These are phyloP conservation scores for Talaromyces proteolyticus DNA, from an alignment of 495 filamentous ascomycete genomes.

Conservation along the genomic window DNA sequence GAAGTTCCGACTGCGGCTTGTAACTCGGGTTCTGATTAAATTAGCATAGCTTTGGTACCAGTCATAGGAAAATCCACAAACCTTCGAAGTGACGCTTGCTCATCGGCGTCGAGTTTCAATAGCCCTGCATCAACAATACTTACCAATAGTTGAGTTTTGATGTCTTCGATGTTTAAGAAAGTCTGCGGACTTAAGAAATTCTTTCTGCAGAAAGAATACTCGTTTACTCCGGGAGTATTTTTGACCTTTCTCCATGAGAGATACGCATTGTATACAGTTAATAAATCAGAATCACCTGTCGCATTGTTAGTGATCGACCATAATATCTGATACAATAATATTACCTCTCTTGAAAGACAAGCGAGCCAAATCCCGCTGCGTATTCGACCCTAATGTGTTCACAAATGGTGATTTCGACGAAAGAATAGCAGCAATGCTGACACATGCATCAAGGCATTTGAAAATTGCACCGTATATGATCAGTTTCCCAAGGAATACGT, in stretches of 20 bases:
- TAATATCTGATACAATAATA: conserved; percentile 9
- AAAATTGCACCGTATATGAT: conserved; percentile 79
- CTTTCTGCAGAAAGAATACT: conserved; percentile 83
- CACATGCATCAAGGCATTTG: conserved; percentile 80
- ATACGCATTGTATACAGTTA: conserved; percentile 93
- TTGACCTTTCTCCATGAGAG: conserved; percentile 77
- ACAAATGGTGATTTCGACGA: conserved; percentile 94
- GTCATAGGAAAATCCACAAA: conserved; percentile 9
- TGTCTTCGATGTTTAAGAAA: conserved; percentile 83
- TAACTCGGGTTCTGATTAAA: conserved; percentile 37
- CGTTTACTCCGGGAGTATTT: conserved; percentile 55
- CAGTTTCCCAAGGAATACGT: conserved; percentile 91
- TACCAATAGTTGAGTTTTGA: conserved; percentile 83
- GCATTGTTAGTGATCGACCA: background rate
- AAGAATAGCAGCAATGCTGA: conserved; percentile 87
- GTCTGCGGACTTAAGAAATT: conserved; percentile 84
- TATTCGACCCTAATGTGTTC: conserved; percentile 72
- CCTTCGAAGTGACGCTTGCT: conserved; percentile 60
- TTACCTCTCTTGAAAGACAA: conserved; percentile 66
- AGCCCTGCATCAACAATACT: conserved; percentile 79
- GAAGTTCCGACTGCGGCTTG: conserved; percentile 62
- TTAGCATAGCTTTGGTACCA: conserved; percentile 7
- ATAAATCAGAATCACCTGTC: conserved; percentile 77
- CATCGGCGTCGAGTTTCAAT: conserved; percentile 61
- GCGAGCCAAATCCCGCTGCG: conserved; percentile 71